Base-by-base conservation (phyloP, 495 filamentous ascomycete species). In the Penicillium canariense region DNA sequence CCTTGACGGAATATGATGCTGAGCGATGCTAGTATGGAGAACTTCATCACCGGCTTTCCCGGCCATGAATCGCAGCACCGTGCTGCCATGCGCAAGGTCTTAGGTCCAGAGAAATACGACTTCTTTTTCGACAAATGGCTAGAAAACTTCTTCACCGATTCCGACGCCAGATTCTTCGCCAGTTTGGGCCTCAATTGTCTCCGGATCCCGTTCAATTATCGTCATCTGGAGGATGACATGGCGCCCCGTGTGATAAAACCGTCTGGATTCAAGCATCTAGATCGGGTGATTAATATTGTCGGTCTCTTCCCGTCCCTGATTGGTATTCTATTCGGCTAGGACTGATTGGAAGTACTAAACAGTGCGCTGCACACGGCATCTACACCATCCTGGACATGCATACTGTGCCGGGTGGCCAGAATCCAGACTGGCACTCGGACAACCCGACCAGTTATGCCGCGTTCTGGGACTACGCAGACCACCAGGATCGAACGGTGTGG, bases 41-140 rank as follows among this genome's bases (percentile, higher is more conserved):
- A 86, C 55, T 86, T 86, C 70, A 86, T 86, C 63, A 86, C 83
- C 0, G 84, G 84, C n/a, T 87, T 80, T 51, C 68, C 84, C 0
- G 84, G 80, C 10, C 79, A 84, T 39, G 84, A 87, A 54, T 67
- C 66, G 18, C 71, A 87, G 55, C 77, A 81, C 53, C 74, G 82
- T 0, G 74, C 72, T 2, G 78, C 82, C 1, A 79, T 87, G 77
- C 62, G 71, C 0, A 67, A 71, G 20, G 81, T 81, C 4, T 72
- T 87, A 0, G 83, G 84, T 0, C 47, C 54, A 18, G 63, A 76
- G 34, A 78, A 75, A 51, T 71, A 75, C 52, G 68, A 79, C 12
- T 77, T 71, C 60, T 78, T 78, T 65, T 74, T 75, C 58, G 68
- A 78, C 44, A 64, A 77, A 60, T 83, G 80, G 67, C 68, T 85